A percentile compares a stretch with the other conserved stretches of the same genome.
These are phyloP conservation scores for Trichoderma asperelloides DNA, from an alignment of 495 filamentous ascomycete genomes.

Conservation along the genomic window DNA sequence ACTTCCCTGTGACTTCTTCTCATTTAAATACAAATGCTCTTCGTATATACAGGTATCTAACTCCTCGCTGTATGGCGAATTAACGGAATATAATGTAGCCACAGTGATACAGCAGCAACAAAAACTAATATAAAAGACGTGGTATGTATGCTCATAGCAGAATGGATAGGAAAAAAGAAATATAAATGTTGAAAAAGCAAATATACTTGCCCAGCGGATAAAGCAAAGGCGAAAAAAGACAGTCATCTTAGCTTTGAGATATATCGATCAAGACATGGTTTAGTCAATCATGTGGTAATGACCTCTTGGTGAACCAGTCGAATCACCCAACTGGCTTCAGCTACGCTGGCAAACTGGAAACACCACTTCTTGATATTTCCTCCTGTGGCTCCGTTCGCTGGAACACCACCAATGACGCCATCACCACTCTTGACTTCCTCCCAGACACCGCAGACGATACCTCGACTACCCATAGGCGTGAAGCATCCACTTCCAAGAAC, in stretches of 20 bases:
- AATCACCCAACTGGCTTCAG: conserved; percentile 39
- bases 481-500: conserved; percentile 79
- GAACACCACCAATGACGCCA: conserved; percentile 56
- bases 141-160: neutral
- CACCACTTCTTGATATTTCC: conserved; percentile 71
- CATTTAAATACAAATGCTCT: neutral
- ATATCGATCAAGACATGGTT: neutral
- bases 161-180: neutral
- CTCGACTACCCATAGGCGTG: conserved; percentile 68
- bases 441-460: conserved; percentile 82
- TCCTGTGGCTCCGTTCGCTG: conserved; percentile 61
- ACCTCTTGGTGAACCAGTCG: conserved; percentile 37
- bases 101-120: neutral
- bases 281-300: conserved; percentile 1
- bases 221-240: neutral
- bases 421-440: conserved; percentile 66
- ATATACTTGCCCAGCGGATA: neutral
- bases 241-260: neutral
- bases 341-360: conserved; percentile 52
- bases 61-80: neutral
- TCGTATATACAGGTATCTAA: neutral
- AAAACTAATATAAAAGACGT: neutral
- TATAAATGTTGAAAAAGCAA: neutral
- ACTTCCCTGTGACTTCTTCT: neutral
- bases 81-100: neutral